phyloP scores from a whole-genome alignment of 2,329 filamentous ascomycete genomes.

The Pseudocercospora crystallina region DNA sequence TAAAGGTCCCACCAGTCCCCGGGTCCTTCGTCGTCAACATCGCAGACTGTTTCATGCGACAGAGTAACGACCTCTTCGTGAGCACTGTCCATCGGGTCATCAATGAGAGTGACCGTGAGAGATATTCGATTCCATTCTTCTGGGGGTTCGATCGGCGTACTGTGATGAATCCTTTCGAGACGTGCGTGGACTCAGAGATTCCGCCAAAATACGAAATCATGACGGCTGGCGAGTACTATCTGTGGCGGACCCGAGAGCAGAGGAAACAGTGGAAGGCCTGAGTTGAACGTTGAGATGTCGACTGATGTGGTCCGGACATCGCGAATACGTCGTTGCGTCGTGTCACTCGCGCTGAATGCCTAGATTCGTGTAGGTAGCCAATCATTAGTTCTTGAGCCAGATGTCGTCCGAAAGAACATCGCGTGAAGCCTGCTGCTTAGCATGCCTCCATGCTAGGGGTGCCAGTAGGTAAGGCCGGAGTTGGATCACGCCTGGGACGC shows the following conservation, averaged over 20 bases:
- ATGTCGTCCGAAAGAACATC: no score
- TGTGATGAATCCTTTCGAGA: not conserved
- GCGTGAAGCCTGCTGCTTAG: no score
- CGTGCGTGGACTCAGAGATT: not conserved
- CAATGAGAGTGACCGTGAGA: not conserved
- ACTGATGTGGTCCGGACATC: no score
- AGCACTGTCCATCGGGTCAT: not conserved
- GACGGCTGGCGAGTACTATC: not conserved
- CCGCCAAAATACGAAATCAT: not conserved
- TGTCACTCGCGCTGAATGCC: no score
- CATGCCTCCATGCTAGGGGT: no score
- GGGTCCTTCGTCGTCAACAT: constrained; percentile 1
- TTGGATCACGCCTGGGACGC: no score
- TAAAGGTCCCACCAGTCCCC: not conserved
- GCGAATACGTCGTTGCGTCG: no score
- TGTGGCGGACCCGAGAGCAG: not conserved
- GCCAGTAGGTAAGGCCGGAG: no score
- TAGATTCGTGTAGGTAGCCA: no score
- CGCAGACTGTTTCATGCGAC: not conserved
- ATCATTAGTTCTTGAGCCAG: no score
- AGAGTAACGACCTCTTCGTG: not conserved
- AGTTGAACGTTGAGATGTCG: no score
- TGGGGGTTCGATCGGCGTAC: not conserved
- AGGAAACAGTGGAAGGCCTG: not conserved
- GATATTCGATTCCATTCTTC: constrained; percentile 1